Evolutionary conservation across 192 early-diverging fungal genomes (phyloP).

Genomic region (Coemansia umbellata): DNA sequence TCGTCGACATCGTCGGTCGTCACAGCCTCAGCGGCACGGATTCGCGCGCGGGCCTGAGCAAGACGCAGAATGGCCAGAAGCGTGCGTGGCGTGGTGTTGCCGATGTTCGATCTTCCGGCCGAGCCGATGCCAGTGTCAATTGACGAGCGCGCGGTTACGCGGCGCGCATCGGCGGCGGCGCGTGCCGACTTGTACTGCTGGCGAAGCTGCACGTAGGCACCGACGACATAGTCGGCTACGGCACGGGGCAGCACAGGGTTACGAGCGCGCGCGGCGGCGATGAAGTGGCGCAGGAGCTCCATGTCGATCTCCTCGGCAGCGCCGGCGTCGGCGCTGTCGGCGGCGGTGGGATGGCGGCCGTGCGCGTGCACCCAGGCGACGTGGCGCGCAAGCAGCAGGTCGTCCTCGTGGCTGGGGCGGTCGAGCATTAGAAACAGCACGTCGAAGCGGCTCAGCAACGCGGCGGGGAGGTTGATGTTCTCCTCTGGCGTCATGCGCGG

Average conservation of each 20-base stretch:
- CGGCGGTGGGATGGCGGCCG: conserved; percentile 68
- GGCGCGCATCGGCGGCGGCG: conserved; percentile 8
- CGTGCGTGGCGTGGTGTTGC: conserved; percentile 61
- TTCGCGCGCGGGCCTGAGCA: conserved; percentile 75
- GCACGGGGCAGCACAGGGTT: conserved; percentile 67
- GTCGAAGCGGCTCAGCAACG: conserved; percentile 90
- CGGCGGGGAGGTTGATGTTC: conserved; percentile 96
- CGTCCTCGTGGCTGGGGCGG: conserved; percentile 72
- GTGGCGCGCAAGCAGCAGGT: conserved; percentile 78
- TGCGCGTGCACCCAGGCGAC: conserved; percentile 91
- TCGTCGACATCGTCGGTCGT: conserved; percentile 78
- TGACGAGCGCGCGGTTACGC: conserved; percentile 8
- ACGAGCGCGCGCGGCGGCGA: conserved; percentile 74
- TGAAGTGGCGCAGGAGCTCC: conserved; percentile 82
- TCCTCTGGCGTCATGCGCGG: conserved; percentile 79
- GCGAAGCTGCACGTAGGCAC: conserved; percentile 77
- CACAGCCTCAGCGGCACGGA: conserved; percentile 68
- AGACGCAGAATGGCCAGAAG: conserved; percentile 83
- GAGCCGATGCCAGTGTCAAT: conserved; percentile 16
- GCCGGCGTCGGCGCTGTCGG: conserved; percentile 24
- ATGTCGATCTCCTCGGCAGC: conserved; percentile 57
- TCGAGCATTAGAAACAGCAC: conserved; percentile 89
- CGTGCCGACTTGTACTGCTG: conserved; percentile 54
- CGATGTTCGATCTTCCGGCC: conserved; percentile 25
- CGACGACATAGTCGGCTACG: conserved; percentile 84